phyloP scores from a whole-genome alignment of 345 rosid species.

The Sonneratia alba region DNA sequence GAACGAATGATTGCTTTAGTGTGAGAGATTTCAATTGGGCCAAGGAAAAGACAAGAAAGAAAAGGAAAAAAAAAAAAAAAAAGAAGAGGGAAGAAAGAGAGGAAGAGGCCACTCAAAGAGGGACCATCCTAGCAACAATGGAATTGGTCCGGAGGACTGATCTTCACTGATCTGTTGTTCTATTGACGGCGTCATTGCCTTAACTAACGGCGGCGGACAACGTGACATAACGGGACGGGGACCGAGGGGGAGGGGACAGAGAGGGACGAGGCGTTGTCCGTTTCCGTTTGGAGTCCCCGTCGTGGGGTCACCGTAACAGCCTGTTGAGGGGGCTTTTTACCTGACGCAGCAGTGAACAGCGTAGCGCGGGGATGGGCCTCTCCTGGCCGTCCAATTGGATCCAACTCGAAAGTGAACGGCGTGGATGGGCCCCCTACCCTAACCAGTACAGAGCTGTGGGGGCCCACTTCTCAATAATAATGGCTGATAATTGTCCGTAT shows the following conservation, averaged over 20 bases:
- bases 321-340: not conserved
- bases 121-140: not conserved
- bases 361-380: not conserved
- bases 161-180: too few relatives aligned
- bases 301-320: not conserved
- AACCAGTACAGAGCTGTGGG: not conserved
- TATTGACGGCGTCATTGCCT: not conserved
- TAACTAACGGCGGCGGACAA: not conserved
- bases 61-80: too few relatives aligned
- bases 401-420: not conserved
- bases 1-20: not conserved
- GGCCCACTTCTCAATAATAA: not conserved
- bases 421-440: not conserved
- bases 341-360: not conserved
- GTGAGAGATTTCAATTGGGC: not conserved
- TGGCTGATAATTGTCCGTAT: not conserved
- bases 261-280: not conserved
- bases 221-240: not conserved
- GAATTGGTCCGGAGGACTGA: too few relatives aligned
- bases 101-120: not conserved
- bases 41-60: too few relatives aligned
- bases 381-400: not conserved
- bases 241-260: not conserved
- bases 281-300: slow-evolving; percentile 1
- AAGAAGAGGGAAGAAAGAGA: not conserved